phyloP scores from a whole-genome alignment of 805 yeast species.

The Tanozyma kutaoensis region DNA sequence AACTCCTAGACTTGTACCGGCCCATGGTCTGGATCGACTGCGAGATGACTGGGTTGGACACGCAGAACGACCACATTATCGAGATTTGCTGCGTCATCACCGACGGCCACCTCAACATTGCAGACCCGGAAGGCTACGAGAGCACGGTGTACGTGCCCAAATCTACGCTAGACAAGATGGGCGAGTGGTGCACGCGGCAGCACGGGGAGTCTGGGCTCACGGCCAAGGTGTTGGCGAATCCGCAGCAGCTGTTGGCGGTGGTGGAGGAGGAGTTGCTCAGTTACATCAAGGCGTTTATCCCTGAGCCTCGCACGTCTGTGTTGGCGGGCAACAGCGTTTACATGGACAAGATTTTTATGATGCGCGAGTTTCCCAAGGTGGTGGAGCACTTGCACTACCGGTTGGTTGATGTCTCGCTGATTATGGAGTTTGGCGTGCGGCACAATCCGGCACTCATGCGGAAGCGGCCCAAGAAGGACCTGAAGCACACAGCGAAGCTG shows the following conservation, averaged over 20 bases:
- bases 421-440: constrained; percentile 69
- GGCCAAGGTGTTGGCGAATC: constrained; percentile 46
- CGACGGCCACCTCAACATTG: constrained; percentile 60
- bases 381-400: constrained; percentile 56
- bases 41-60: constrained; percentile 94
- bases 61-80: constrained; percentile 68
- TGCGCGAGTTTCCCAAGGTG: constrained; percentile 69
- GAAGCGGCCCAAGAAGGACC: constrained; percentile 47
- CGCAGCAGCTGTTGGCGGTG: constrained; percentile 33
- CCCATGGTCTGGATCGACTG: constrained; percentile 91
- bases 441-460: constrained; percentile 55
- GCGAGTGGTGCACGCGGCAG: constrained; percentile 76
- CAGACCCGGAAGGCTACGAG: constrained; percentile 67
- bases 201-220: constrained; percentile 74
- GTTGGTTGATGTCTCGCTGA: constrained; percentile 77
- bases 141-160: constrained; percentile 64
- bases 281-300: constrained; percentile 46
- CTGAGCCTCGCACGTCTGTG: constrained; percentile 43
- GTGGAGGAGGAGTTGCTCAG: constrained; percentile 56
- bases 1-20: constrained; percentile 4
- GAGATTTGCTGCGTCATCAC: constrained; percentile 89
- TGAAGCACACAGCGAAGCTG: constrained; percentile 73
- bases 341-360: constrained; percentile 78
- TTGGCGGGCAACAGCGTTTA: constrained; percentile 90
- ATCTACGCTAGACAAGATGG: constrained; percentile 55